Conservation (phyloP, 495 filamentous ascomycete species). For the Rhypophila decipiens region DNA sequence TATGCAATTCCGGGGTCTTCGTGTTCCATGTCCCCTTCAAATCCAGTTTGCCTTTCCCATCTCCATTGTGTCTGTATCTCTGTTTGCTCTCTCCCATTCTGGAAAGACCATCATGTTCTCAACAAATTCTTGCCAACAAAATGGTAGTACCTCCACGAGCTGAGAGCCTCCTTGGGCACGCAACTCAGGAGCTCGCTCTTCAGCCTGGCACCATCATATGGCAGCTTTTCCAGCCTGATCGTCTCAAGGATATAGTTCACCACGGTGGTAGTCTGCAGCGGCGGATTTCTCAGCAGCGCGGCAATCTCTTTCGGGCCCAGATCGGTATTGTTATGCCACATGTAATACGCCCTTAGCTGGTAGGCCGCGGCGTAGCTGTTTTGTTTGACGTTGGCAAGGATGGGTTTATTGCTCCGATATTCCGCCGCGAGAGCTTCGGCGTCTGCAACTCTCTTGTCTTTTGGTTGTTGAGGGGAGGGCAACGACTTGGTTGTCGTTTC, state of each 20-base stretch:
- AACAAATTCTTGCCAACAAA: too few species aligned
- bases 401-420: slow-evolving; percentile 22
- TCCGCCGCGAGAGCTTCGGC: slow-evolving; percentile 27
- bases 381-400: not conserved
- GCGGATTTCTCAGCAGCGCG: slow-evolving; percentile 47
- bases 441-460: slow-evolving; percentile 28
- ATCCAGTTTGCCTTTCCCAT: too few species aligned
- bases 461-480: slow-evolving; percentile 5
- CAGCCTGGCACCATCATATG: slow-evolving; percentile 29
- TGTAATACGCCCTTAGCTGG: slow-evolving; percentile 52
- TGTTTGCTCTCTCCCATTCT: too few species aligned
- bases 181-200: slow-evolving; percentile 21
- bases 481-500: not conserved
- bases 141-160: not conserved
- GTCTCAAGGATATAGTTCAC: slow-evolving; percentile 42
- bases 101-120: too few species aligned
- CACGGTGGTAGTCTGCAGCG: slow-evolving; percentile 45
- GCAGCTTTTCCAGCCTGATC: slow-evolving; percentile 33
- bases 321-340: slow-evolving; percentile 49
- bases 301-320: slow-evolving; percentile 41
- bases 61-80: too few species aligned
- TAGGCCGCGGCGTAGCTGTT: slow-evolving; percentile 11
- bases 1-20: too few species aligned
- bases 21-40: too few species aligned
- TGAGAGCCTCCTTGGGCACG: slow-evolving; percentile 1